Conservation (phyloP, 1,284 basidiomycete species). For the Gomphus bonarii region DNA sequence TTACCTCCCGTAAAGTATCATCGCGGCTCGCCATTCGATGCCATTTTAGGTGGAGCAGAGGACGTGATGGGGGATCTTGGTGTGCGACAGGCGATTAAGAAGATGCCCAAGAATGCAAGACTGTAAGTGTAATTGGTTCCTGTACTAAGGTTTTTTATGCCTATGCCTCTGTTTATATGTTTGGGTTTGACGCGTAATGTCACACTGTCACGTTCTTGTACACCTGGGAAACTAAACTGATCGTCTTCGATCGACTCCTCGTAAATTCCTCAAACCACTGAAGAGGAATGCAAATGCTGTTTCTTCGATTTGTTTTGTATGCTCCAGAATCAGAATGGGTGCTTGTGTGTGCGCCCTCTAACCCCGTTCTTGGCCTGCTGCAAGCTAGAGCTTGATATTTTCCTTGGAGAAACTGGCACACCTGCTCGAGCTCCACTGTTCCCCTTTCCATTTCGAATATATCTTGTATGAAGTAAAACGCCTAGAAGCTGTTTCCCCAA, state of each 20-base stretch:
- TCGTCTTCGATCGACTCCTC: no score
- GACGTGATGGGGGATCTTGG: slow-evolving; percentile 57
- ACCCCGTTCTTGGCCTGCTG: background rate
- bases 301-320: background rate
- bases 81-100: slow-evolving; percentile 55
- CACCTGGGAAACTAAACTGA: no score
- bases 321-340: background rate
- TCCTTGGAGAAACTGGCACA: background rate
- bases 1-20: slow-evolving; percentile 24
- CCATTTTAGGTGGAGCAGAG: slow-evolving; percentile 53
- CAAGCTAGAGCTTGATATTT: background rate
- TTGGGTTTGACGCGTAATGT: background rate
- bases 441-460: background rate
- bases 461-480: background rate
- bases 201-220: background rate
- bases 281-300: background rate
- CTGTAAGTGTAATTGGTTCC: slow-evolving; percentile 22
- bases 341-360: background rate
- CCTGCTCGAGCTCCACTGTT: background rate
- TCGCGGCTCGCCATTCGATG: slow-evolving; percentile 29
- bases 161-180: background rate
- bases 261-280: background rate
- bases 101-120: slow-evolving; percentile 45
- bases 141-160: background rate
- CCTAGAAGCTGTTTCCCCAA: background rate